Base-by-base conservation (phyloP, 495 filamentous ascomycete genomes). In the Daldinia concentrica region DNA sequence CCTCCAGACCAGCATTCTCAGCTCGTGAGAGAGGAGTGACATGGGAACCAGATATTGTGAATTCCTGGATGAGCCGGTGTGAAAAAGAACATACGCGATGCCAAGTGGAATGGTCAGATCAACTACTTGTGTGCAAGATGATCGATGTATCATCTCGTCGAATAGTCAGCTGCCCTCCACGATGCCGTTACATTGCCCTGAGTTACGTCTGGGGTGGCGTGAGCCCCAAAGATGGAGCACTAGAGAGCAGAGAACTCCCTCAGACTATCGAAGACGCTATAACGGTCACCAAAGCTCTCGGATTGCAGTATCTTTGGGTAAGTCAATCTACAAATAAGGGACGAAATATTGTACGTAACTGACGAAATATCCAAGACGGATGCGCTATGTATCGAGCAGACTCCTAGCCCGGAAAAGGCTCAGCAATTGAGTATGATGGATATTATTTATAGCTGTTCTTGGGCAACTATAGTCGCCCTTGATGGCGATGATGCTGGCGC, bases 161-260 rank as follows among this genome's bases (percentile, higher is more conserved):
- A 15, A 63, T 73, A 4, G 64, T 74, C 1, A 61, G 50, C n/a
- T 76, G 41, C n/a, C 73, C 69, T 14, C 36, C 45, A 1, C 34
- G 56, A 6, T 74, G 70, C 24, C 37, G 48, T 6, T 76, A 72
- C 54, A 51, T 69, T 7, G 64, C 68, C 11, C 37, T 76, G 6
- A 76, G 68, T 37, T 72, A 72, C 15, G 65, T 66, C 1, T 76
- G 68, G 74, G 71, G 71, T 0, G 64, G 71, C 0, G 22, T 77
- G 27, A 75, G 69, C 34, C 41, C 67, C 4, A 59, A 52, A 15
- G 5, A 22, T 0, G 67, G 55, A 3, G 70, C 66, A 5, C 17
- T 76, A 1, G 75, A 74, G 19, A 43, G 19, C 4, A 11, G 19
- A 15, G 60, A 67, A 11, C 68, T 76, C 26, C 73, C 76, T 2